Evolutionary conservation across 78 protist species (phyloP).

Genomic region (Dictyostelium intermedium): DNA sequence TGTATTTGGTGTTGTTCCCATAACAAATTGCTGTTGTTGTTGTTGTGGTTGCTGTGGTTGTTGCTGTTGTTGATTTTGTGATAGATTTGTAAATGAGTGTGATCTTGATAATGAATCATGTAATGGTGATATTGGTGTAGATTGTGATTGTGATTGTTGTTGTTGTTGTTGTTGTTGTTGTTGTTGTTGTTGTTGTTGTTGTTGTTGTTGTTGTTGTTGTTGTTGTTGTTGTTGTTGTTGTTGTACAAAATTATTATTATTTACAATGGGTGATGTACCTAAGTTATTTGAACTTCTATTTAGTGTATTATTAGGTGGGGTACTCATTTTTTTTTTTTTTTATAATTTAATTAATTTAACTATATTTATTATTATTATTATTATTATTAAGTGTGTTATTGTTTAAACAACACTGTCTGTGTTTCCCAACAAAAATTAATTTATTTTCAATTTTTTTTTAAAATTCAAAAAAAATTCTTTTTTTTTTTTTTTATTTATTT

Average conservation of each 20-base stretch:
- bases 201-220: background rate
- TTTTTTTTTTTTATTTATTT: background rate
- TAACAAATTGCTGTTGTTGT: background rate
- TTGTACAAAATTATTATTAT: background rate
- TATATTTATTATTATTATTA: background rate
- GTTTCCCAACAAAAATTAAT: background rate
- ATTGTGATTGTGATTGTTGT: background rate
- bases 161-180: background rate
- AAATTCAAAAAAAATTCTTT: background rate
- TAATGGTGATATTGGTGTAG: background rate
- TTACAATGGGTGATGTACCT: background rate
- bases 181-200: background rate
- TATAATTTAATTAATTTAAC: too few relatives aligned
- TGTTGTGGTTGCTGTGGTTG: background rate
- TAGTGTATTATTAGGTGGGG: background rate
- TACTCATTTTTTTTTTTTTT: background rate
- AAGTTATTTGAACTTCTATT: background rate
- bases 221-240: background rate
- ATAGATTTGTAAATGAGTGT: background rate
- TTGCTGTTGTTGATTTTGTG: background rate
- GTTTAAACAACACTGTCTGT: background rate
- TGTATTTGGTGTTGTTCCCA: background rate
- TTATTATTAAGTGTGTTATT: background rate
- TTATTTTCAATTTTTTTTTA: background rate
- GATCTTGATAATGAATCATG: background rate